Base-by-base conservation (phyloP, 192 early-diverging fungal genomes). In the Podila verticillata region DNA sequence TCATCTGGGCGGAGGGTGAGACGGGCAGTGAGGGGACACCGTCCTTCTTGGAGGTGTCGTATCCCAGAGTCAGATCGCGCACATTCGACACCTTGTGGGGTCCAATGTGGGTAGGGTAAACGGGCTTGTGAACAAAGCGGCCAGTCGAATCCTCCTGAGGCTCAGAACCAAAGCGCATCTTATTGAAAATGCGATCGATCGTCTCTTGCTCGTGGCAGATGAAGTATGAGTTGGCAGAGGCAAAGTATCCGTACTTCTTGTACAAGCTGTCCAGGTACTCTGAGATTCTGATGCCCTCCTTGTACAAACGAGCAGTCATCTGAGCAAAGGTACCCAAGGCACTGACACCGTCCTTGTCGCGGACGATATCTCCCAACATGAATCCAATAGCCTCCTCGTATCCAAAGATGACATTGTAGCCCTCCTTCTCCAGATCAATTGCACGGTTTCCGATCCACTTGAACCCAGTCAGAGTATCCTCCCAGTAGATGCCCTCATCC, bases 321-420 rank as follows among this genome's bases (percentile, higher is more conserved):
- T 97, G 95, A 26, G 92, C 89, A 85, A 98, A 93, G 17, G 89
- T 79, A 4, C 85, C 95, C 54, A 95, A 81, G 1, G 96, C 97
- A 24, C 91, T 92, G 49, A 98, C 85, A 58, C 97, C 97, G 70
- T 98, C 97, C 84, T 98, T 98, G 85, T 98, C 96, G 34, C 89
- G 87, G 44, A 97, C 96, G 57, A 89, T 84, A 56, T 89, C 84
- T 48, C 89, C 89, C 60, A 91, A 80, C 89, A 95, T 96, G 83
- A 95, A 93, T 32, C 95, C 96, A 58, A 98, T 96, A 20, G 97
- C 96, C 86, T 98, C 96, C 80, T 98, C 97, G 75, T 94, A 98
- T 17, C 91, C 95, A 80, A 98, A 96, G 28, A 91, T 83, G 7
- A 91, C 91, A 65, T 89, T 67, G 51, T 89, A 88, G 19, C 93